Base-by-base conservation (phyloP, 1,139 yeast genomes). In the Saccharomycopsis hybrid region DNA sequence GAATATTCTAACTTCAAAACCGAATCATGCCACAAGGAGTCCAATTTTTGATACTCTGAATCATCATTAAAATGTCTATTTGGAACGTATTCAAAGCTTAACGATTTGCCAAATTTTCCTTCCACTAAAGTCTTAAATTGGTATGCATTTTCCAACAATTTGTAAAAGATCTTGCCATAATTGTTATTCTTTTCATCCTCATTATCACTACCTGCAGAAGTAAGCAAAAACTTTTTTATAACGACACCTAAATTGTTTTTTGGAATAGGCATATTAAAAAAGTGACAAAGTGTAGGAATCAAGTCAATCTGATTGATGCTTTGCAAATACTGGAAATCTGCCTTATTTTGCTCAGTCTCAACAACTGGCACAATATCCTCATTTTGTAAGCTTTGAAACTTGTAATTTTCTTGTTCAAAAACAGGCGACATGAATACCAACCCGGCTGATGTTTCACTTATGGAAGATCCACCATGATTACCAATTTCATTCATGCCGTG, bases 381-480 rank as follows among this genome's bases (percentile, higher is more conserved):
- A 1, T 50, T 43, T 25, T 60, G 61, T 7, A 54, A 43, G 2
- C 31, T 45, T 41, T 60, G 63, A 13, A 27, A 54, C 44, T 48
- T 51, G 5, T 41, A 40, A 2, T 43, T 41, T 24, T 64, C 57
- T 2, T 58, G 54, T 40, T 69, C 55, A 52, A 89, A 74, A 58
- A 76, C 75, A 3, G 81, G 77, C 0, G 96, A 83, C 1, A 85
- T 68, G 46, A 92, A 73, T 1, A 82, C 68, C 60, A 92, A 61
- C 0, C 85, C 97, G 0, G 98, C 83, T 28, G 89, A 84, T 0
- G 97, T 92, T 64, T 92, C 98, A 0, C 97, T 96, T 0, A 74
- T 65, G 0, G 96, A 85, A 0, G 97, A 86, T 0, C 97, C 98
- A 9, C 98, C 98, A 63, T 92, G 98, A 59, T 92, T 92, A 0